Base-by-base conservation (phyloP, 2,329 filamentous ascomycete genomes). In the Byssothecium circinans region DNA sequence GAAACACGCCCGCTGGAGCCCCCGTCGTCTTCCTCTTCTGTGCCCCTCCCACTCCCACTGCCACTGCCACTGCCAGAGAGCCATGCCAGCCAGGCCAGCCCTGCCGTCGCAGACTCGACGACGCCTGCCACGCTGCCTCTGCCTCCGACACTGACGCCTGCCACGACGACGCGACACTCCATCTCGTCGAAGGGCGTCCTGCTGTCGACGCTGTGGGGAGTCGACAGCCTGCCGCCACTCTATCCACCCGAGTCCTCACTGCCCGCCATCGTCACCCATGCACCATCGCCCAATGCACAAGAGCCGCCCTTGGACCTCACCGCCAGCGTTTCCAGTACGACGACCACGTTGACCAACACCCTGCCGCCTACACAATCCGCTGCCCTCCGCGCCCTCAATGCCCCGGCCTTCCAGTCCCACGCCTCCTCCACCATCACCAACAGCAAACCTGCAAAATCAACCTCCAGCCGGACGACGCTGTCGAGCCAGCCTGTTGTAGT, bases 401-500 rank as follows among this genome's bases (percentile, higher is more conserved):
- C 68, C 32, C 66, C 66, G 36, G 65, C 68, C 45, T 70, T 70
- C 53, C 66, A 69, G 23, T 53, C 54, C 35, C 54, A 46, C 49
- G 45, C 56, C 42, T 64, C 65, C 36, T 60, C 65, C 22, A 60
- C 50, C 44, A 60, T 49, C 44, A 33, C 54, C 43, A 65, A 61
- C 48, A 62, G 52, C 60, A 68, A 69, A 52, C 54, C 64, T 22
- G 60, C 65, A 45, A 72, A 73, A 54, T 72, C 70, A 2, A 61
- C 67, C 4, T 70, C 64, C 15, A 71, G 68, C 54, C 63, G 59
- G 36, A 65, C 67, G 34, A 73, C 73, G 27, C 50, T 73, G 30
- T 71, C 70, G 10, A 72, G 72, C 35, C 73, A 74, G 54, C 74
- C 74, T 8, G 74, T 76, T 37, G 68, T 76, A 19, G 74, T 76